These are phyloP conservation scores for Pseudopyrenochaeta lycopersici DNA, from an alignment of 2,329 filamentous ascomycete genomes.

Conservation along the genomic window DNA sequence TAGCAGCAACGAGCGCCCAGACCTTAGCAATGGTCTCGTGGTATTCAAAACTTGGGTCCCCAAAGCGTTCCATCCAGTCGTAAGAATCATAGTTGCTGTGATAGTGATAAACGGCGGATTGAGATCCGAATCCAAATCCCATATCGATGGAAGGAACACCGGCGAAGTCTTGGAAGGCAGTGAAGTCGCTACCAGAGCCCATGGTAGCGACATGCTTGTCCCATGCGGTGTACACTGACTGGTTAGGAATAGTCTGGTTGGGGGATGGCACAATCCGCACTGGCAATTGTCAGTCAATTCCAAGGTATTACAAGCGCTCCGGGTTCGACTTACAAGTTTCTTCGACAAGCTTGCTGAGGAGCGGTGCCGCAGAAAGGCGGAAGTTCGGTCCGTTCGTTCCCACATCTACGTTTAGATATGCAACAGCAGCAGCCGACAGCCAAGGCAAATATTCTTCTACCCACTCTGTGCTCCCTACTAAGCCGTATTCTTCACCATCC, in stretches of 20 bases:
- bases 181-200: conserved; percentile 62
- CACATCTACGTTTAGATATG: conserved; percentile 87
- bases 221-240: conserved; percentile 73
- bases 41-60: conserved; percentile 70
- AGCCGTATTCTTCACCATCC: conserved; percentile 79
- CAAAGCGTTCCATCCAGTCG: conserved; percentile 82
- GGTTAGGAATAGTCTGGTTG: conserved; percentile 75
- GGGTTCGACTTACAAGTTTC: conserved; percentile 60
- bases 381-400: conserved; percentile 74
- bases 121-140: conserved; percentile 51
- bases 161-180: conserved; percentile 63
- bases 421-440: conserved; percentile 76
- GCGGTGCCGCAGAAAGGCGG: conserved; percentile 71
- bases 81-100: conserved; percentile 87
- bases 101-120: conserved; percentile 73
- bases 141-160: conserved; percentile 60
- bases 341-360: conserved; percentile 77
- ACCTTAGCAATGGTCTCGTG: conserved; percentile 61
- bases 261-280: conserved; percentile 55
- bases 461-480: conserved; percentile 91
- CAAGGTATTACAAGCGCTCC: not conserved
- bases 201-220: conserved; percentile 64
- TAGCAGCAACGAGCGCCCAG: conserved; percentile 56
- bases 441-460: conserved; percentile 89
- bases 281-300: conserved; percentile 22